phyloP scores from a whole-genome alignment of 805 yeast species.

The Candida dajiaensis region DNA sequence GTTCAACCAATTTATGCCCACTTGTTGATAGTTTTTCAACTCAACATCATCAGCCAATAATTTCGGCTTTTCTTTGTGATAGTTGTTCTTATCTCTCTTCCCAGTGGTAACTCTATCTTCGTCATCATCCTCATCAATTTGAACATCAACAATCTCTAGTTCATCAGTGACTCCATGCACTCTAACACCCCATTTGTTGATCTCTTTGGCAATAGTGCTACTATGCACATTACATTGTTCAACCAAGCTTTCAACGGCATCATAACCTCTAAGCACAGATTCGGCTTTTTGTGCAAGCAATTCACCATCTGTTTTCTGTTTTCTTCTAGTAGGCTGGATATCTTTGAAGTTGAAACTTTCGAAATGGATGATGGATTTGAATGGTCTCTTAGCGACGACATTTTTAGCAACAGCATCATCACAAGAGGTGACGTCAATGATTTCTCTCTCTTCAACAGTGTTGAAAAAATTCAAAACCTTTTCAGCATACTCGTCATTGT shows the following conservation, averaged over 20 bases:
- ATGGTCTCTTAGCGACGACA: conserved; percentile 70
- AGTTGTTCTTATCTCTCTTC: conserved; percentile 26
- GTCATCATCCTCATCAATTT: conserved; percentile 27
- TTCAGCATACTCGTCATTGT: conserved; percentile 26
- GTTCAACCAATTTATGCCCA: conserved; percentile 93
- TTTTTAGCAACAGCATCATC: conserved; percentile 58
- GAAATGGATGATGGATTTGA: conserved; percentile 48
- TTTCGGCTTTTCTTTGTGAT: conserved; percentile 67
- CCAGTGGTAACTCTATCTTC: conserved; percentile 26
- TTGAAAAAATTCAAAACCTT: conserved; percentile 75
- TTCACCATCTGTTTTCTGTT: conserved; percentile 61
- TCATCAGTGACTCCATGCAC: conserved; percentile 60
- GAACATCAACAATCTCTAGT: conserved; percentile 54
- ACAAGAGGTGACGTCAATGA: conserved; percentile 75
- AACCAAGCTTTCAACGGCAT: conserved; percentile 91
- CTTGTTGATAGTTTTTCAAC: conserved; percentile 87
- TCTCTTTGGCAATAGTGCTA: conserved; percentile 58
- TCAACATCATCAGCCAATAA: conserved; percentile 56
- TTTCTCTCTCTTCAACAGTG: conserved; percentile 65
- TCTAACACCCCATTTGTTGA: conserved; percentile 84
- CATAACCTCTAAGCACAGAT: conserved; percentile 75
- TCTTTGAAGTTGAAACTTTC: conserved; percentile 48
- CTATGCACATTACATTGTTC: conserved; percentile 79
- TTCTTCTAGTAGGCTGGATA: conserved; percentile 25
- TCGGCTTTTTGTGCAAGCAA: conserved; percentile 66